phyloP scores from a whole-genome alignment of 2,329 filamentous ascomycete species.

The Botryosphaeria dothidea region DNA sequence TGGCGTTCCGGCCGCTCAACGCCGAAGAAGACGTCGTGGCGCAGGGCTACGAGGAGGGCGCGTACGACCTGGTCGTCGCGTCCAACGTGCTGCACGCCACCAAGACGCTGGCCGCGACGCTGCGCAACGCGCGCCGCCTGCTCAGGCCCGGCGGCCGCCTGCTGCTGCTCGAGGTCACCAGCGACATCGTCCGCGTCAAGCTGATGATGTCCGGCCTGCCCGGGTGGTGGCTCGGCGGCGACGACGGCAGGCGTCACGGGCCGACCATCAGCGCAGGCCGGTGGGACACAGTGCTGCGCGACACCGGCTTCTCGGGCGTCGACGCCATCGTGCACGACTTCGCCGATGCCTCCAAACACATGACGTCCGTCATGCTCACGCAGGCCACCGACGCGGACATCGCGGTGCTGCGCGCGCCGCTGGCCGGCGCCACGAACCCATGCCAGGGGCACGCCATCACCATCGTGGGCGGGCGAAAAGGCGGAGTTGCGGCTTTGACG shows the following conservation, averaged over 20 bases:
- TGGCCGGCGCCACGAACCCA: background rate
- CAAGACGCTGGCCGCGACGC: conserved; percentile 20
- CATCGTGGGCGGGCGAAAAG: background rate
- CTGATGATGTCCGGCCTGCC: conserved; percentile 23
- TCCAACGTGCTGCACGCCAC: conserved; percentile 24
- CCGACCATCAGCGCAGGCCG: conserved; percentile 22
- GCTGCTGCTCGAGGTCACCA: conserved; percentile 38
- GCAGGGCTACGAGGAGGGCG: conserved; percentile 20
- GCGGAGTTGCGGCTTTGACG: background rate
- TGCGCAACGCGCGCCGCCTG: background rate
- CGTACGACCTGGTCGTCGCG: conserved; percentile 27
- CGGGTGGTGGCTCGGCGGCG: conserved; percentile 38
- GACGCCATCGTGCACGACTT: background rate
- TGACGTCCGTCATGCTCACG: conserved; percentile 19
- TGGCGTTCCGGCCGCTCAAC: conserved; percentile 22
- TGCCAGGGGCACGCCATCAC: no score
- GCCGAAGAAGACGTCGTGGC: background rate
- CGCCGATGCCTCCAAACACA: background rate
- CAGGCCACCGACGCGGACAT: conserved; percentile 25
- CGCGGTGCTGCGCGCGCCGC: conserved; percentile 21
- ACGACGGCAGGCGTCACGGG: conserved; percentile 30
- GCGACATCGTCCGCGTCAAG: background rate
- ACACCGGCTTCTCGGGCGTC: background rate
- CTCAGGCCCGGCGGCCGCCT: conserved; percentile 9
- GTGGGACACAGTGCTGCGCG: background rate